Conservation (phyloP, 495 filamentous ascomycete genomes). For the Neurospora intermedia region DNA sequence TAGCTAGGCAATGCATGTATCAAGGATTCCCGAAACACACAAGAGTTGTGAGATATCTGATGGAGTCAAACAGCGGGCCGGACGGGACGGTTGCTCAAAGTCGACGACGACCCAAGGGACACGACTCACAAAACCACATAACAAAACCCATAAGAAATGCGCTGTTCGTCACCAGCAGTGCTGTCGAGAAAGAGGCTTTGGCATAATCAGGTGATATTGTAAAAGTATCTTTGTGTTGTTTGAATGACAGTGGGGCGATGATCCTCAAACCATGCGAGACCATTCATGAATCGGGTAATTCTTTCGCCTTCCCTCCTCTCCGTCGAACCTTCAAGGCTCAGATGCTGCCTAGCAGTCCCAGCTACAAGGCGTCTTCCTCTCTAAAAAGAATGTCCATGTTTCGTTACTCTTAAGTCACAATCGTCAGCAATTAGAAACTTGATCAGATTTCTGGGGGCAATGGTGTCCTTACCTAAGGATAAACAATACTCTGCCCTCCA, state of each 20-base stretch:
- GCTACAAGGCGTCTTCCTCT: not conserved
- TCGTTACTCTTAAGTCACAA: not conserved
- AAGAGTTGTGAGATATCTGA: not conserved
- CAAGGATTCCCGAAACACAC: not conserved
- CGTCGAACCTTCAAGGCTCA: not conserved
- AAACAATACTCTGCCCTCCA: not conserved
- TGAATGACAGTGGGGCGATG: not conserved
- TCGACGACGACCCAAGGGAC: not conserved
- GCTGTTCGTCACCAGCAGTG: not conserved
- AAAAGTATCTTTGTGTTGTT: not conserved
- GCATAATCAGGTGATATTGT: not conserved
- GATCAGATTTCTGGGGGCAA: not conserved
- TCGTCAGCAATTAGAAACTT: not conserved
- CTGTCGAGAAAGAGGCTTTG: not conserved
- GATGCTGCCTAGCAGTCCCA: not conserved
- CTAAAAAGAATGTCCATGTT: not conserved
- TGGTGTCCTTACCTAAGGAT: not conserved
- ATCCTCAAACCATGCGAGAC: not conserved
- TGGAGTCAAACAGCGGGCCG: not conserved
- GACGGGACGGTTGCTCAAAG: not conserved
- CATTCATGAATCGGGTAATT: not conserved
- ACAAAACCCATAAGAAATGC: not conserved
- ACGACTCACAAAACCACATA: not conserved
- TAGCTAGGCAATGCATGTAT: not conserved
- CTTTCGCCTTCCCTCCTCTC: not conserved